Evolutionary conservation across 805 yeast genomes (phyloP).

Genomic region (Limtongia smithiae): DNA sequence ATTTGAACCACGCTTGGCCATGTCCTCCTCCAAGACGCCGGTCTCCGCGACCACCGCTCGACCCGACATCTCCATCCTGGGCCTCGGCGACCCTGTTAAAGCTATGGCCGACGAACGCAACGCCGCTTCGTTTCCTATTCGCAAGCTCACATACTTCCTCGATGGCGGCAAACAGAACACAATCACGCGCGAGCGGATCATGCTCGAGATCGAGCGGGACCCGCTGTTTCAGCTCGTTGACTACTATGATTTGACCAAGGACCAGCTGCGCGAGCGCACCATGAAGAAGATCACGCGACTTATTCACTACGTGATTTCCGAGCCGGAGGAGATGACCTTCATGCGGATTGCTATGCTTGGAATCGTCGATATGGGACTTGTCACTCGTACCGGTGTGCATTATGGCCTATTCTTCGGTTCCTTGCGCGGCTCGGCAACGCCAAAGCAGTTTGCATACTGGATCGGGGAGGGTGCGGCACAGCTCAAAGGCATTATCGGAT

Average conservation of each 20-base stretch:
- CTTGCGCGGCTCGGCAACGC: slow-evolving; percentile 82
- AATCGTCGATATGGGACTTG: slow-evolving; percentile 64
- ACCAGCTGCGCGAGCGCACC: slow-evolving; percentile 41
- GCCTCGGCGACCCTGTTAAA: slow-evolving; percentile 21
- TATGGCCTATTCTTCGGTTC: slow-evolving; percentile 79
- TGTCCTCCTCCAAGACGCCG: slow-evolving; percentile 1
- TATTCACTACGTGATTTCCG: slow-evolving; percentile 29
- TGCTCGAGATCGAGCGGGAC: slow-evolving; percentile 52
- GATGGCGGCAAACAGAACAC: slow-evolving; percentile 45
- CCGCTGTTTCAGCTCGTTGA: slow-evolving; percentile 47
- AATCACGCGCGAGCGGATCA: slow-evolving; percentile 40
- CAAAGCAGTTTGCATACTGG: slow-evolving; percentile 82
- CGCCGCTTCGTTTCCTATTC: slow-evolving; percentile 38
- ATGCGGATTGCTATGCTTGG: slow-evolving; percentile 34
- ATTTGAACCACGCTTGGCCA: not conserved
- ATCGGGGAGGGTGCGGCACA: slow-evolving; percentile 46
- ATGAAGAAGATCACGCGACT: slow-evolving; percentile 35
- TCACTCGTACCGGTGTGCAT: slow-evolving; percentile 84
- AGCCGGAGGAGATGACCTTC: slow-evolving; percentile 33
- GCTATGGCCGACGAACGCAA: slow-evolving; percentile 42
- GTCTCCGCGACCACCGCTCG: slow-evolving; percentile 6
- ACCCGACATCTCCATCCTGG: slow-evolving; percentile 20
- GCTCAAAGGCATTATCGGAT: slow-evolving; percentile 55
- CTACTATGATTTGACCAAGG: slow-evolving; percentile 49
- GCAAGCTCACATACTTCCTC: slow-evolving; percentile 43